Evolutionary conservation across 2,329 filamentous ascomycete species (phyloP).

Genomic region (Apiospora koreana): DNA sequence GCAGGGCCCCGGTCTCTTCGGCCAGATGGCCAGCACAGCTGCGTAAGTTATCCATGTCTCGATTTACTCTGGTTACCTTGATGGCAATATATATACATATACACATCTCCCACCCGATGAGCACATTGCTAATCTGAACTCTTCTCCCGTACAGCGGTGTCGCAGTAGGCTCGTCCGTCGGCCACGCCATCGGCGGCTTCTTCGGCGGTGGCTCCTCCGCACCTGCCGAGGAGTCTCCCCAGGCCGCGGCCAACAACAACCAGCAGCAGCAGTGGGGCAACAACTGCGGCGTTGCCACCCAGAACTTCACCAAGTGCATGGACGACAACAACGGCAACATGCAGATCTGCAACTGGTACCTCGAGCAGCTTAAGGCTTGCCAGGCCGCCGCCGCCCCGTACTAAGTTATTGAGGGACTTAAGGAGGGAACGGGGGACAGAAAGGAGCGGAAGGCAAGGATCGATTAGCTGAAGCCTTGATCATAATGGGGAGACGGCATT

Average conservation of each 20-base stretch:
- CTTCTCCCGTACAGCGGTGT: slow-evolving; percentile 69
- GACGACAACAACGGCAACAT: slow-evolving; percentile 93
- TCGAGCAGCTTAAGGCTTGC: slow-evolving; percentile 94
- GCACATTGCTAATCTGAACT: not conserved
- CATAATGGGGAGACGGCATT: not conserved
- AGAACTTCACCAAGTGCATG: slow-evolving; percentile 92
- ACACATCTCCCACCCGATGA: not conserved
- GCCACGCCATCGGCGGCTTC: slow-evolving; percentile 88
- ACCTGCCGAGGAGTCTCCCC: slow-evolving; percentile 50
- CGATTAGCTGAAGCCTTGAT: not conserved
- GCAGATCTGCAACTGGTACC: slow-evolving; percentile 96
- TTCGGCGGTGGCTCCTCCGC: slow-evolving; percentile 75
- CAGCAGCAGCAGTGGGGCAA: slow-evolving; percentile 55
- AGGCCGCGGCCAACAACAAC: slow-evolving; percentile 47
- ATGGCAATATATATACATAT: not conserved
- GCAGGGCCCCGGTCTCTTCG: slow-evolving; percentile 82
- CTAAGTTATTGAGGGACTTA: slow-evolving; percentile 39
- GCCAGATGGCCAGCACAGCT: slow-evolving; percentile 96
- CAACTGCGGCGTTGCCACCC: slow-evolving; percentile 79
- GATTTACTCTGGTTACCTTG: not conserved
- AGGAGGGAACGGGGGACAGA: not conserved
- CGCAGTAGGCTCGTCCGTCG: slow-evolving; percentile 91
- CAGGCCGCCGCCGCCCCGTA: slow-evolving; percentile 75
- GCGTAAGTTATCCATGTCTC: slow-evolving; percentile 69
- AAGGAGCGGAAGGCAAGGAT: slow-evolving; percentile 12